phyloP scores from a whole-genome alignment of 495 filamentous ascomycete genomes.

The Aspergillus homomorphus region DNA sequence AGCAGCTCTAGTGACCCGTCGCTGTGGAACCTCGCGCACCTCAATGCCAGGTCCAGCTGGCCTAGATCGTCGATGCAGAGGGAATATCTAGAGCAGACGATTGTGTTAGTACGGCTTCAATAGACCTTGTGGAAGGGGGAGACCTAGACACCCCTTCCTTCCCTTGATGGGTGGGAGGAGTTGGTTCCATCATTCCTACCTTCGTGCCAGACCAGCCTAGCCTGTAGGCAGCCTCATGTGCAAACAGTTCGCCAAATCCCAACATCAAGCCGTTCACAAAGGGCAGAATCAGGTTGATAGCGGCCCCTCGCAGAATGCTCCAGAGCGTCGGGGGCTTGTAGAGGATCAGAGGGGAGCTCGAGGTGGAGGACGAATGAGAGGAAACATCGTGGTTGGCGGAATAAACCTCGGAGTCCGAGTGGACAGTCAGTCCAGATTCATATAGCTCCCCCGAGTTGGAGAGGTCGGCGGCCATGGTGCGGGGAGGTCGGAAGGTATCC shows the following conservation, averaged over 20 bases:
- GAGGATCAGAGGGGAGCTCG: slow-evolving; percentile 74
- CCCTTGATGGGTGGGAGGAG: no score
- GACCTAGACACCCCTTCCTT: neutral
- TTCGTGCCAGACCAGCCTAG: slow-evolving; percentile 91
- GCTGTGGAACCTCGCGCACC: slow-evolving; percentile 51
- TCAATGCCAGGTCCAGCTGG: slow-evolving; percentile 67
- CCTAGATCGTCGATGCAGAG: slow-evolving; percentile 53
- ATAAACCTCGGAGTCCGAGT: slow-evolving; percentile 88
- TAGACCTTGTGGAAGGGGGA: neutral
- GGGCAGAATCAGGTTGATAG: slow-evolving; percentile 90
- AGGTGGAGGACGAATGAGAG: slow-evolving; percentile 59
- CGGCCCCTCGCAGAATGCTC: slow-evolving; percentile 80
- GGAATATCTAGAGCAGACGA: slow-evolving; percentile 56
- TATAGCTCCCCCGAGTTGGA: slow-evolving; percentile 57
- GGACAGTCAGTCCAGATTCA: slow-evolving; percentile 80
- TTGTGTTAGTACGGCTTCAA: slow-evolving; percentile 3
- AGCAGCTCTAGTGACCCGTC: slow-evolving; percentile 24
- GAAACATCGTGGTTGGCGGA: slow-evolving; percentile 64
- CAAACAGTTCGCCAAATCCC: slow-evolving; percentile 93
- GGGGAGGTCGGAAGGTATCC: slow-evolving; percentile 3
- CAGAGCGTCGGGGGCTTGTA: slow-evolving; percentile 86
- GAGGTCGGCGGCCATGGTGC: slow-evolving; percentile 47
- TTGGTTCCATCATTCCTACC: slow-evolving; percentile 48
- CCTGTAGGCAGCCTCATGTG: slow-evolving; percentile 89
- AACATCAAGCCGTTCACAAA: slow-evolving; percentile 99